A percentile compares a stretch with the other conserved stretches of the same genome.
Evolutionary conservation across 192 early-diverging fungal genomes (phyloP).

Genomic region (Umbelopsis isabellina): DNA sequence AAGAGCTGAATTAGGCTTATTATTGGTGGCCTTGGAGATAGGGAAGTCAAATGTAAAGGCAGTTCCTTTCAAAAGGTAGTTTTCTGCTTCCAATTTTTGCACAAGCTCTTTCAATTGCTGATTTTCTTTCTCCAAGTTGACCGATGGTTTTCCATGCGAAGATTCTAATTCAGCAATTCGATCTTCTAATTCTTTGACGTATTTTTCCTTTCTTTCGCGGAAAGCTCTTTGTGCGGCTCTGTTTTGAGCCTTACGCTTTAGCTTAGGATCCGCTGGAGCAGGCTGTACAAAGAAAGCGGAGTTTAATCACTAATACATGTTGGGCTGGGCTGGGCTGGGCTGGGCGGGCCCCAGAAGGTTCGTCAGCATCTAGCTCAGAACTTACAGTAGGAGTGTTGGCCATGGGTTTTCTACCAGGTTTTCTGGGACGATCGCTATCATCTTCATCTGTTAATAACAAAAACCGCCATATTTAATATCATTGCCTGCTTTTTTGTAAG

Average conservation of each 20-base stretch:
- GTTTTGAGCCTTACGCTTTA: conserved; percentile 45
- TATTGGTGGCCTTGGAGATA: conserved; percentile 33
- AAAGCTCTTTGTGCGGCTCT: conserved; percentile 42
- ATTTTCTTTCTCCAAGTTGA: conserved; percentile 54
- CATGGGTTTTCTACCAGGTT: conserved; percentile 11
- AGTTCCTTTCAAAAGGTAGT: conserved; percentile 59
- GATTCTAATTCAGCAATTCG: conserved; percentile 73
- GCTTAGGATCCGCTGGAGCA: conserved; percentile 31
- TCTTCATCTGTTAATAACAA: not conserved
- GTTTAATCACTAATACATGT: not conserved
- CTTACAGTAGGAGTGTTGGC: conserved; percentile 5
- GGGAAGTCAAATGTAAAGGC: conserved; percentile 61
- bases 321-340: not conserved
- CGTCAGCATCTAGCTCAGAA: not conserved
- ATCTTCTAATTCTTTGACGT: conserved; percentile 81
- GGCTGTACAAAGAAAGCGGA: conserved; percentile 14
- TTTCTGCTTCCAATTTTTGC: conserved; percentile 57
- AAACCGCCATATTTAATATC: not conserved
- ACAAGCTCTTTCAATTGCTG: conserved; percentile 52
- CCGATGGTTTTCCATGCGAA: conserved; percentile 45
- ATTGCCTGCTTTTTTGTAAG: not conserved
- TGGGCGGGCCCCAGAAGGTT: not conserved
- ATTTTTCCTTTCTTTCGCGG: conserved; percentile 82
- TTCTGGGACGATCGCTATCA: conserved; percentile 9
- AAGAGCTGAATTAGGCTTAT: conserved; percentile 3